Evolutionary conservation across 441 rosid species (phyloP), one percentile per base, ranked within the genome.

Genomic region (Raphanus hybrid): DNA sequence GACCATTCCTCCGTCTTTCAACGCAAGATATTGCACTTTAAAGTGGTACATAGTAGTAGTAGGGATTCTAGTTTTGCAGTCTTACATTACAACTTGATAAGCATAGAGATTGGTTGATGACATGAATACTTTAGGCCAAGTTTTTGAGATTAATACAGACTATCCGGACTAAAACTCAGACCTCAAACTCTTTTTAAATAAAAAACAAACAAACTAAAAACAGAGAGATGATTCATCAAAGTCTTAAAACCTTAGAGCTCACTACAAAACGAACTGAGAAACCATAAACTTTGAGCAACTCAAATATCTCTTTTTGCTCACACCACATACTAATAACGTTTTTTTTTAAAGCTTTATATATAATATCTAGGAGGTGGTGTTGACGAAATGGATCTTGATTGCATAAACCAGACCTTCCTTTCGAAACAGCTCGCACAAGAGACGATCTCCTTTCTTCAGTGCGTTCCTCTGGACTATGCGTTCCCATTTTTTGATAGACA

Each of bases 341-440:
- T 35, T 18, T 35, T 35, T 35, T 18, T 64, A 64, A 4, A 20
- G 50, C 9, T 0, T 65, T 0, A 18, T 32, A 7, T 37, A 3
- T 37, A 37, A 0, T 15, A 3, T 27, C 48, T 3, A 76, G 73
- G 26, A 0, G 18, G 74, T 6, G 73, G 26, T 6, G 10, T 61
- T 2, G 27, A 78, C 0, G 18, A 12, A 4, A 6, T 78, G 77
- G 18, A 73, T 15, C 15, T 61, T 78, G 60, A 78, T 16, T 8
- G 77, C 74, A 7, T 35, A 59, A 34, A 78, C 81, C 6, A 37
- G 2, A 37, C 11, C 4, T 8, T 23, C 15, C 16, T 26, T 50
- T 4, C 77, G 81, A 14, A 78, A 16, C 12, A 78, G 69, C 5
- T 78, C 81, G 55, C 81, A 78, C 64, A 78, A 67, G 39, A 78